Evolutionary conservation across 345 rosid genomes (phyloP).

Genomic region (Eutrema japonicum): DNA sequence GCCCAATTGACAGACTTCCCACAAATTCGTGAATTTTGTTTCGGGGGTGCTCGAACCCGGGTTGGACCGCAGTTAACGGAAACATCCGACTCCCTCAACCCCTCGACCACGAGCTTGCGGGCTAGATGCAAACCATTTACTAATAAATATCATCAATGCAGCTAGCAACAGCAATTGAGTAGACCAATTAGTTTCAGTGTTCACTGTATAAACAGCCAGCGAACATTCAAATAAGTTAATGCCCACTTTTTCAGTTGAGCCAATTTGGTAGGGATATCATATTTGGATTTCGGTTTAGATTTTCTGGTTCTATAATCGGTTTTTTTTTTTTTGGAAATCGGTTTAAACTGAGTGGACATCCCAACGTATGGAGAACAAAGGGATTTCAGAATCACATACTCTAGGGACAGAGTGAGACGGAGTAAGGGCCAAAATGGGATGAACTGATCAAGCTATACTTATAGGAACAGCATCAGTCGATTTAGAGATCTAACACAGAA

Average conservation of each 20-base stretch:
- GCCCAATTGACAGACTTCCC: too few species aligned
- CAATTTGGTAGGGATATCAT: not conserved
- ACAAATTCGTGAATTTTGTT: too few species aligned
- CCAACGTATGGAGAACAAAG: not conserved
- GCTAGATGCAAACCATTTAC: too few species aligned
- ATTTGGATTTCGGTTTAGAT: not conserved
- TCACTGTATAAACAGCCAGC: not conserved
- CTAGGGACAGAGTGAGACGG: not conserved
- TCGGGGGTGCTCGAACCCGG: too few species aligned
- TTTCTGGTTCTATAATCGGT: not conserved
- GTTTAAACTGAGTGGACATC: not conserved
- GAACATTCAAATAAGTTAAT: conserved; percentile 8
- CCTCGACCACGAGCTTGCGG: too few species aligned
- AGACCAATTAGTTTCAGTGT: not conserved
- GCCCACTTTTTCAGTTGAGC: conserved; percentile 13
- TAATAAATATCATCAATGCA: conserved; percentile 25
- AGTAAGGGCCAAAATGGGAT: conserved; percentile 7
- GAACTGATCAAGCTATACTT: not conserved
- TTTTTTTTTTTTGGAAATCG: not conserved
- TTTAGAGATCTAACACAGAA: not conserved
- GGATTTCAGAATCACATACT: not conserved
- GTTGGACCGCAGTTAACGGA: too few species aligned
- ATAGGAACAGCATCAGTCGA: not conserved
- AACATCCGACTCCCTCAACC: too few species aligned
- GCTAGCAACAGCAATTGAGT: conserved; percentile 23